These are phyloP conservation scores for Pseudogymnoascus verrucosus DNA, from an alignment of 2,329 filamentous ascomycete species.

Conservation along the genomic window DNA sequence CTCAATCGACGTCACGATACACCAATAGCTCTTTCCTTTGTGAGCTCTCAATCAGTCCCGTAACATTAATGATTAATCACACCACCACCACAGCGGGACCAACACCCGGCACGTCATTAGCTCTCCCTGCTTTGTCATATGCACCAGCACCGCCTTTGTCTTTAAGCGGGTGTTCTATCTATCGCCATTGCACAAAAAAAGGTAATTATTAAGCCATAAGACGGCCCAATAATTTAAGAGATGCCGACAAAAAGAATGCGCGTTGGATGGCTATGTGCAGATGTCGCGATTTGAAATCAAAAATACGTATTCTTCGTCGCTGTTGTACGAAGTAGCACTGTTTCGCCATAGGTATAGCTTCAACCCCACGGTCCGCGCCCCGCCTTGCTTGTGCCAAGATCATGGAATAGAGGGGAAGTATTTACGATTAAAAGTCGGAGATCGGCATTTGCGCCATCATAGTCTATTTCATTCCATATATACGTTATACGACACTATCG, in stretches of 20 bases:
- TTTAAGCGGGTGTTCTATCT: neutral
- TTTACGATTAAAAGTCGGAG: neutral
- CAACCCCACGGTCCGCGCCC: neutral
- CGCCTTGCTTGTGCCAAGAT: neutral
- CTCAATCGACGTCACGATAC: neutral
- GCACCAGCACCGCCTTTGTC: neutral
- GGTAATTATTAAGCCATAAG: neutral
- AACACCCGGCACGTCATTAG: slow-evolving; percentile 1
- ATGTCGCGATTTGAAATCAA: slow-evolving; percentile 7
- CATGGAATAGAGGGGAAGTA: neutral
- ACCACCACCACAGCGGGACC: neutral
- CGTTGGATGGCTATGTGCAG: neutral
- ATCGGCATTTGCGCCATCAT: neutral
- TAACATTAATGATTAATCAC: slow-evolving; percentile 1
- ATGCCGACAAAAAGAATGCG: neutral
- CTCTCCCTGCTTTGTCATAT: neutral
- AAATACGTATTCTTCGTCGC: neutral
- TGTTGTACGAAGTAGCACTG: neutral
- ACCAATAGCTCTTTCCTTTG: slow-evolving; percentile 1
- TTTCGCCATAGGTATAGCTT: neutral
- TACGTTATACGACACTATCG: neutral
- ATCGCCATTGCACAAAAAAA: neutral
- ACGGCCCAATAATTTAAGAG: neutral
- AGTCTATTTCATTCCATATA: neutral
- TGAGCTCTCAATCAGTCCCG: neutral